Evolutionary conservation across 495 filamentous ascomycete species (phyloP), one percentile per base, ranked within the genome.

Genomic region (Astrocystis sublimbata): DNA sequence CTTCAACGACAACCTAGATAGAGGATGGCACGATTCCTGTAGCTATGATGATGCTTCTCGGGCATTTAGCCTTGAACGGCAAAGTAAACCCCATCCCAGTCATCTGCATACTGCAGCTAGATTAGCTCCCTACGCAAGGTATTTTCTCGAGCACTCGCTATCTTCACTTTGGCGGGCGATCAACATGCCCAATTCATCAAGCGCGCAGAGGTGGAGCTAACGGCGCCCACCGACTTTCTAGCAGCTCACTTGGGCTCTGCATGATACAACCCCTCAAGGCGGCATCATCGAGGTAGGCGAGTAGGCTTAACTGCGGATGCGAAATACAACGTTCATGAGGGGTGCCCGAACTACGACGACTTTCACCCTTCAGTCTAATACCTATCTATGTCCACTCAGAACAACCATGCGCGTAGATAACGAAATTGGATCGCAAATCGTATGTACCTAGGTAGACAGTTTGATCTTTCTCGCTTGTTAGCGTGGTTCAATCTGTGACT

Each of bases 21-120:
- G 2, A 19, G 21, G 17, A 49, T 58, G 55, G 41, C 55, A 58
- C 38, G 56, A 40, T 58, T 47, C 51, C 38, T 31, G 51, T 40
- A 54, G 51, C 19, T 38, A 28, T 35, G 35, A 52, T 35, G 49
- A 52, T 31, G 51, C n/a, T 21, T 17, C 17, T 54, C 51, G 35
- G 51, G 35, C 51, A 54, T 57, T 57, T 57, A 23, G 41, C 54
- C 54, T 23, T 28, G 54, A 57, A 57, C 12, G 54, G 54, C 40
- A 57, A 57, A 15, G 54, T 40, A 57, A 21, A 57, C 26, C 54
- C 26, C 40, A 31, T 57, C 54, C 38, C 40, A 45, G 40, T 57
- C 52, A 26, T 57, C 40, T 43, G 40, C 54, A 40, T 43, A 38
- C 54, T 57, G 54, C 54, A 57, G 54, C 54, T 57, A 57, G 23